Evolutionary conservation across 331 rosid species (phyloP).

Genomic region (Arachis monticola): DNA sequence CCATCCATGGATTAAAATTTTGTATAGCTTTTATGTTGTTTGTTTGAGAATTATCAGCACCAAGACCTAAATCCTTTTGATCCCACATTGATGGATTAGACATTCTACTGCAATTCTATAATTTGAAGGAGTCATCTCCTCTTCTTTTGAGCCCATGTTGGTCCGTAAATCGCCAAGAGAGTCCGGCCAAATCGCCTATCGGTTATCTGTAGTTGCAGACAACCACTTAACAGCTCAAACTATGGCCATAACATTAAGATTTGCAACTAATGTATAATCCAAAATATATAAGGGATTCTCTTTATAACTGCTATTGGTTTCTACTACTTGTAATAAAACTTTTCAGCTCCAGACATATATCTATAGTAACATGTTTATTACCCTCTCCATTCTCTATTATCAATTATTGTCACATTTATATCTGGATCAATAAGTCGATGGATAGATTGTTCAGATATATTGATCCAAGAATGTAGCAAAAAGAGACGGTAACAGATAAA

Average conservation of each 20-base stretch:
- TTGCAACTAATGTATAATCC: slow-evolving; percentile 4
- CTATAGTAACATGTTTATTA: too few relatives aligned
- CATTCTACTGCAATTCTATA: slow-evolving; percentile 39
- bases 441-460: too few relatives aligned
- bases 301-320: too few relatives aligned
- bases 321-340: too few relatives aligned
- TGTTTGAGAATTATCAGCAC: neutral
- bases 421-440: too few relatives aligned
- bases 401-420: too few relatives aligned
- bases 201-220: slow-evolving; percentile 67
- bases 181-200: slow-evolving; percentile 91
- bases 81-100: slow-evolving; percentile 29
- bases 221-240: slow-evolving; percentile 33
- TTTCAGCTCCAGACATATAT: too few relatives aligned
- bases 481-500: too few relatives aligned
- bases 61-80: neutral
- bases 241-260: neutral
- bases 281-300: too few relatives aligned
- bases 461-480: too few relatives aligned
- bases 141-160: slow-evolving; percentile 90
- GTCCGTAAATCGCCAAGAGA: slow-evolving; percentile 88
- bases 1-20: neutral
- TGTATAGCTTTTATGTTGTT: neutral
- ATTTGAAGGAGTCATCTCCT: slow-evolving; percentile 47
- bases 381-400: too few relatives aligned